Percentiles rank a stretch among this genome's conserved stretches.
Conservation (phyloP, 1,284 basidiomycete species). For the Coniophora puteana region DNA sequence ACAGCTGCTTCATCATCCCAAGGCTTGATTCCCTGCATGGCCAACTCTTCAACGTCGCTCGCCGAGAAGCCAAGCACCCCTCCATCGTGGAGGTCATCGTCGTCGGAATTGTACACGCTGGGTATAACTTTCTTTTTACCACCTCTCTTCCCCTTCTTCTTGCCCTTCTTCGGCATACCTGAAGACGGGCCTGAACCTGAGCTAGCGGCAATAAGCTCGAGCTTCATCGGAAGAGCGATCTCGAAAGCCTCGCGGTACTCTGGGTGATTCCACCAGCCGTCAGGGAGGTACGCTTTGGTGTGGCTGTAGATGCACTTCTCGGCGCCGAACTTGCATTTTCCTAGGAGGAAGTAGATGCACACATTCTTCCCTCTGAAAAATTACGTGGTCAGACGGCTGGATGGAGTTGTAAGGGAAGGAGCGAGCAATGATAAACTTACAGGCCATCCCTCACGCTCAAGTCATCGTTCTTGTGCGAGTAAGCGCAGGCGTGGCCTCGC, state of each 20-base stretch:
- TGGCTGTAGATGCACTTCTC: constrained; percentile 35
- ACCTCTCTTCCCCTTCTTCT: constrained; percentile 10
- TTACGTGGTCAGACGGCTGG: no score
- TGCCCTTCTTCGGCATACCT: background rate
- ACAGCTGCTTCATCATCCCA: constrained; percentile 43
- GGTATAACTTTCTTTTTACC: no score
- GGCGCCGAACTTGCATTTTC: constrained; percentile 29
- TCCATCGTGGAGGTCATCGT: constrained; percentile 7
- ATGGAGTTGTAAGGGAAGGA: constrained; percentile 1
- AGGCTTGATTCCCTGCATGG: constrained; percentile 38
- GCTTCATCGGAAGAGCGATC: background rate
- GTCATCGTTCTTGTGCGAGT: constrained; percentile 47
- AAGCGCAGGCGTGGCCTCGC: constrained; percentile 36
- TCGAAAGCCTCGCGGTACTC: constrained; percentile 10
- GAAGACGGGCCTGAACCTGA: background rate
- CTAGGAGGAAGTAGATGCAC: constrained; percentile 33
- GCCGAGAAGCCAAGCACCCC: constrained; percentile 35
- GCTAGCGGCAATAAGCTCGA: background rate
- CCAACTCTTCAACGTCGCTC: constrained; percentile 33
- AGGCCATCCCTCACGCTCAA: constrained; percentile 47
- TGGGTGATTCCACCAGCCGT: constrained; percentile 27
- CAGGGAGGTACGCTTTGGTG: constrained; percentile 26
- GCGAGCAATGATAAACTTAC: constrained; percentile 28
- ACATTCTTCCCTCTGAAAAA: constrained; percentile 38
- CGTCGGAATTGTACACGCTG: no score